Evolutionary conservation across 257 asterid species (phyloP).

Genomic region (Agastache rugosa): DNA sequence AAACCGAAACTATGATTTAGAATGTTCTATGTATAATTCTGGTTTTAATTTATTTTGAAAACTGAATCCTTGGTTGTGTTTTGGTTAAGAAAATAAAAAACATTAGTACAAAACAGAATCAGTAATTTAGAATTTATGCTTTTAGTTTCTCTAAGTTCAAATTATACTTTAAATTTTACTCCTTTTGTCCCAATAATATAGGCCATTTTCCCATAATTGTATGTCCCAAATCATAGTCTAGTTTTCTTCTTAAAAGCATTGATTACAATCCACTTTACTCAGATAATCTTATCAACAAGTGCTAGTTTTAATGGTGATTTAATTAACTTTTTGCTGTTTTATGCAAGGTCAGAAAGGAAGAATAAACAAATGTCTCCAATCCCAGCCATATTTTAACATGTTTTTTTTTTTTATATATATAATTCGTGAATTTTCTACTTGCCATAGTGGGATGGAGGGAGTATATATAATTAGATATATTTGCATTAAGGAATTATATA

Average conservation of each 20-base stretch:
- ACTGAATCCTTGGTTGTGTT: neutral
- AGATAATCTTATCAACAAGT: too few species aligned
- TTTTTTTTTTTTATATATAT: too few species aligned
- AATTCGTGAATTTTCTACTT: neutral
- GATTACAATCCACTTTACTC: neutral
- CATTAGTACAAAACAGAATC: neutral
- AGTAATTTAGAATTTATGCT: neutral
- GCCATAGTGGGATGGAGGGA: neutral
- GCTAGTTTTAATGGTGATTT: neutral
- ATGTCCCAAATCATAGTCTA: neutral
- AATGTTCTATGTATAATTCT: neutral
- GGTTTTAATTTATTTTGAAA: neutral
- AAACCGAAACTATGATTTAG: neutral
- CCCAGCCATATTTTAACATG: neutral
- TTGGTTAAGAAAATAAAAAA: neutral
- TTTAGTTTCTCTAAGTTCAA: neutral
- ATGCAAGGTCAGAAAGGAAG: neutral
- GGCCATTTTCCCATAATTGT: too few species aligned
- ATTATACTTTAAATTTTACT: too few species aligned
- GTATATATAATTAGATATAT: neutral
- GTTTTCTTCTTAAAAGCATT: neutral
- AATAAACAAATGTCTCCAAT: neutral
- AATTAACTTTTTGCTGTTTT: neutral
- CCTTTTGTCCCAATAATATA: neutral
- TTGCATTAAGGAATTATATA: neutral